These are phyloP conservation scores for Alisma plantagoaquatica DNA, from an alignment of 106 monocot genomes.

Conservation along the genomic window DNA sequence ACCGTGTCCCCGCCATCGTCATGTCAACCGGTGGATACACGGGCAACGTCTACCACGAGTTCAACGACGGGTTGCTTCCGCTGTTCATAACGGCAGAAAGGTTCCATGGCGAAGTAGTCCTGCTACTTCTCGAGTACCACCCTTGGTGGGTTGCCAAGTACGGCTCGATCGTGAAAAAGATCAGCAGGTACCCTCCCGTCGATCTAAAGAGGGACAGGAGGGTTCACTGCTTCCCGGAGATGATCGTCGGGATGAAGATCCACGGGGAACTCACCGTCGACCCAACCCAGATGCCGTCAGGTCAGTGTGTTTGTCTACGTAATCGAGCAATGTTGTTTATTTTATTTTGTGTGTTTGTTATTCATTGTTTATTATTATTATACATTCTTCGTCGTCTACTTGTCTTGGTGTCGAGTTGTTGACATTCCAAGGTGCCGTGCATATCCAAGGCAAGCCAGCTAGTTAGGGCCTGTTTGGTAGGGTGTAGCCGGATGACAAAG, in stretches of 20 bases:
- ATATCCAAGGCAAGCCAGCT: no score
- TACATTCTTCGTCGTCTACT: no score
- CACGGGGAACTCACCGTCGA: conserved; percentile 76
- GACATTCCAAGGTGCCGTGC: no score
- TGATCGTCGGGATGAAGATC: conserved; percentile 65
- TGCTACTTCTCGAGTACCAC: conserved; percentile 66
- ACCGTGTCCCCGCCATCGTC: conserved; percentile 38
- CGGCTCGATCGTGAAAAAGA: conserved; percentile 18
- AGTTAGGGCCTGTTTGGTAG: no score
- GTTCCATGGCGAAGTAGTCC: conserved; percentile 56
- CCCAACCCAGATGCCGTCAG: conserved; percentile 46
- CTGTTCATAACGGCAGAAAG: conserved; percentile 57
- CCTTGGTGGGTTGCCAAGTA: conserved; percentile 65
- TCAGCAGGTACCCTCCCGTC: conserved; percentile 53
- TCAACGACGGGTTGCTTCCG: conserved; percentile 80
- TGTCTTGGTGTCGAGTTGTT: no score
- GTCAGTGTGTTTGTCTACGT: no score
- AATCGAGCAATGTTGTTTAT: no score
- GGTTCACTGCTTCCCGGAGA: conserved; percentile 75
- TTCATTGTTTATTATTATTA: no score
- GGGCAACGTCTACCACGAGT: conserved; percentile 55
- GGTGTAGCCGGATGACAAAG: no score
- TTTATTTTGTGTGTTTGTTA: no score
- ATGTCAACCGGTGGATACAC: conserved; percentile 58
- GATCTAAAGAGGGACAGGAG: conserved; percentile 46